Base-by-base conservation (phyloP, 352 stramenopile genomes). In the Globisporangium recalcitrans region DNA sequence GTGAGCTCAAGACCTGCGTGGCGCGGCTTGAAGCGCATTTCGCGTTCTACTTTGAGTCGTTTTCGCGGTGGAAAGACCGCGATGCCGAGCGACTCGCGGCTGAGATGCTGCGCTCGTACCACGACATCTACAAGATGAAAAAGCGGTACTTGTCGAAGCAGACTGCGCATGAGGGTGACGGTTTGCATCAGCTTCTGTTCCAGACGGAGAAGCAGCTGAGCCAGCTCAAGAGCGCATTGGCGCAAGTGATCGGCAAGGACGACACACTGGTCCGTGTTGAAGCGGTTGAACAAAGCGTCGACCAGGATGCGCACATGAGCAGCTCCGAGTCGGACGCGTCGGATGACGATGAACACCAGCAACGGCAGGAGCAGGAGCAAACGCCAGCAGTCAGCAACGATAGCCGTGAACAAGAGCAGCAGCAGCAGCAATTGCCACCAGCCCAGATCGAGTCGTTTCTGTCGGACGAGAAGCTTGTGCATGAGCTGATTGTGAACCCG, bases 401-500 rank as follows among this genome's bases (percentile, higher is more conserved):
- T 21, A 21, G 44, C 40, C 2, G 9, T 7, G 19, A 21, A 1
- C 48, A 38, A 24, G 24, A 53, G 8, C 48, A 54, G 42, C 44
- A 51, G 42, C 42, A 42, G 40, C 40, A 57, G 6, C 7, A 36
- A 11, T 6, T 48, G 5, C 76, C 70, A 8, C 52, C 65, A 31
- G 58, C 58, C 1, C 72, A 85, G 27, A 70, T 84, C 21, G 60
- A 72, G 47, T 58, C 73, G 26, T 68, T 92, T 11, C 60, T 92
- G n/a, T 69, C 68, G 0, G 81, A 93, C 44, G 69, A 80, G 32
- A 73, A 74, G 40, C 59, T 93, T 0, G 78, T 90, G 11, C 83
- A 93, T 32, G 81, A 93, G 26, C 57, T 93, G 27, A 89, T 90
- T 63, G 44, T 91, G 57, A 88, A 93, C 61, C 83, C 83, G 0